Evolutionary conservation across 371 early-diverging fungal genomes (phyloP).

Genomic region (Rhizopus microsporus): DNA sequence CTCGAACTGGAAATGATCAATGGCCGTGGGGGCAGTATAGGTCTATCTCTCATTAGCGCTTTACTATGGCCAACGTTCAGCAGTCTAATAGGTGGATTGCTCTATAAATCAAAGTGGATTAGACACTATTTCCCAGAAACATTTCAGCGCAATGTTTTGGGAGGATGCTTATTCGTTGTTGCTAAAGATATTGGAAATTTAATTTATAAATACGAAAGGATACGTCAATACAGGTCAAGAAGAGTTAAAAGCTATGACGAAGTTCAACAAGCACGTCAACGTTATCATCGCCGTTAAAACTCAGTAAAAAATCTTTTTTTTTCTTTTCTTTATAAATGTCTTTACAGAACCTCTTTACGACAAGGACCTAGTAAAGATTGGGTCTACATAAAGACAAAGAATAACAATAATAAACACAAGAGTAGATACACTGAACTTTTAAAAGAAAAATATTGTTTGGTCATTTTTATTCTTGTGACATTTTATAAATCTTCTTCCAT

Average conservation of each 20-base stretch:
- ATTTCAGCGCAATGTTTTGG: constrained; percentile 59
- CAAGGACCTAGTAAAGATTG: constrained; percentile 12
- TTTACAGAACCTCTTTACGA: constrained; percentile 23
- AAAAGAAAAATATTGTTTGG: constrained; percentile 7
- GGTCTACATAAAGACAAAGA: constrained; percentile 31
- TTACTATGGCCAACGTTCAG: constrained; percentile 53
- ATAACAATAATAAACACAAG: constrained; percentile 10
- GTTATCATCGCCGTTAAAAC: neutral
- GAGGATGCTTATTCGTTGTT: constrained; percentile 65
- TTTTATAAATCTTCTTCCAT: constrained; percentile 42
- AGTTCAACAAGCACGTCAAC: constrained; percentile 3
- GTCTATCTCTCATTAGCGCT: constrained; percentile 54
- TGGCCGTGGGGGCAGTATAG: constrained; percentile 37
- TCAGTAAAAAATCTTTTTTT: neutral
- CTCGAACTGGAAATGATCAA: constrained; percentile 30
- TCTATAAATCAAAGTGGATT: constrained; percentile 39
- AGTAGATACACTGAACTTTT: constrained; percentile 21
- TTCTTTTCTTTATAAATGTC: constrained; percentile 9
- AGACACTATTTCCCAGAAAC: constrained; percentile 54
- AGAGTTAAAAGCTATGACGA: constrained; percentile 34
- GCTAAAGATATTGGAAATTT: constrained; percentile 51
- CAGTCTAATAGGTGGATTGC: constrained; percentile 43
- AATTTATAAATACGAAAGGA: constrained; percentile 40
- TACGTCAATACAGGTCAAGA: constrained; percentile 42
- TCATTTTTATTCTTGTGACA: constrained; percentile 12